Base-by-base conservation (phyloP, 2,329 filamentous ascomycete species). In the Diaporthe vaccinii region DNA sequence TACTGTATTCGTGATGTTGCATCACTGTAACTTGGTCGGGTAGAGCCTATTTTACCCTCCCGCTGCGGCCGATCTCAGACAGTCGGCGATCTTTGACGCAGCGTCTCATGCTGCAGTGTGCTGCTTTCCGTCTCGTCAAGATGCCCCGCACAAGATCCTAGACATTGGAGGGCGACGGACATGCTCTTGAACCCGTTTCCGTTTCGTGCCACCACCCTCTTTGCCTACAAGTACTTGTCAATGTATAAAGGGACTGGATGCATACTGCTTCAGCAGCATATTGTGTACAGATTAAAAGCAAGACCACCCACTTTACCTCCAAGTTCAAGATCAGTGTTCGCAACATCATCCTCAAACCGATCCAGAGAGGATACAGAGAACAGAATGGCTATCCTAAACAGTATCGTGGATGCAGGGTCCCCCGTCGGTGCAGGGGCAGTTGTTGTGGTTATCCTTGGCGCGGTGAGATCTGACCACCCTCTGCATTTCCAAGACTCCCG, bases 371-470 rank as follows among this genome's bases (percentile, higher is more conserved):
- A 20, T 7, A 14, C n/a, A 7, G 25, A 39, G 5, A 41, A n/a
- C 25, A 28, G 15, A 2, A 69, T 69, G 65, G 65, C 65, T 22
- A 15, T 69, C 4, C 15, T 69, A 14, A 55, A 41, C n/a, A 55
- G 14, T 20, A 41, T 69, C 49, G 15, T 55, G 9, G 65, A 55
- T 22, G 65, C 34, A 41, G 65, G 65, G 34, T 1, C 34, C 34
- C 6, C n/a, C n/a, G 34, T 41, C 41, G 46, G 65, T 41, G n/a
- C 65, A 17, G 36, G 9, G 46, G 17, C 65, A 55, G n/a, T 41
- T 31, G 65, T 53, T 25, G 65, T 20, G 4, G 65, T 69, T n/a
- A 28, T 69, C 65, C 46, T 69, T 41, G 65, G 65, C 46, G 65
- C 65, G 34, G 65, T 69, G 31, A 69, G 65, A 69, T 41, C 8